Evolutionary conservation across 805 yeast genomes (phyloP), one percentile per base, ranked within the genome.

Genomic region (Nakazawaea ishiwadae): DNA sequence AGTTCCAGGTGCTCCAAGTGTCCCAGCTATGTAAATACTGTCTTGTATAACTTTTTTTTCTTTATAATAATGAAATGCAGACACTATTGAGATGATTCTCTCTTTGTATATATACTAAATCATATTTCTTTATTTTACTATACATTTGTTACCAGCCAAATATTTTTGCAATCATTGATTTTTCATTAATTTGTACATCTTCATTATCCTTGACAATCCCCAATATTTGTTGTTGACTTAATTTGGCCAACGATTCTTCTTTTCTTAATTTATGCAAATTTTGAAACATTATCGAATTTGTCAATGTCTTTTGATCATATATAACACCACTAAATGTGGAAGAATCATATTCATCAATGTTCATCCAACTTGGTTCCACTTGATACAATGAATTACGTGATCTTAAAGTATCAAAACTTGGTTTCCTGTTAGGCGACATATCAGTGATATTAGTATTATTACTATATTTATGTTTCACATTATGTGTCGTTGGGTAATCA

Each of bases 1-100:
- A 56, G 74, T 84, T 51, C 88, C 84, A 55, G 87, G 87, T 56
- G 86, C 85, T 46, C 85, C 85, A 49, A 35, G n/a, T n/a, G n/a
- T n/a, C n/a, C 34, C 43, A 33, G 43, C 28, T 14, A 37, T 37
- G 35, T 30, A 37, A 37, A 14, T 14, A 34, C 5, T n/a, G 26
- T 23, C 26, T 23, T 23, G 10, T 23, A n/a, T n/a, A n/a, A n/a
- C n/a, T n/a, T n/a, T n/a, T n/a, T n/a, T n/a, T n/a, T n/a, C 26
- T 23, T 23, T 23, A 34, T 2, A 32, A 32, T n/a, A n/a, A n/a
- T n/a, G n/a, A n/a, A n/a, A n/a, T n/a, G n/a, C n/a, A n/a, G n/a
- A n/a, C n/a, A n/a, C n/a, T n/a, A n/a, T n/a, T n/a, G n/a, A n/a
- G n/a, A n/a, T n/a, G n/a, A n/a, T n/a, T n/a, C n/a, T n/a, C n/a